Conservation (phyloP, 495 filamentous ascomycete species). For the Penicillium dipodomyicola region DNA sequence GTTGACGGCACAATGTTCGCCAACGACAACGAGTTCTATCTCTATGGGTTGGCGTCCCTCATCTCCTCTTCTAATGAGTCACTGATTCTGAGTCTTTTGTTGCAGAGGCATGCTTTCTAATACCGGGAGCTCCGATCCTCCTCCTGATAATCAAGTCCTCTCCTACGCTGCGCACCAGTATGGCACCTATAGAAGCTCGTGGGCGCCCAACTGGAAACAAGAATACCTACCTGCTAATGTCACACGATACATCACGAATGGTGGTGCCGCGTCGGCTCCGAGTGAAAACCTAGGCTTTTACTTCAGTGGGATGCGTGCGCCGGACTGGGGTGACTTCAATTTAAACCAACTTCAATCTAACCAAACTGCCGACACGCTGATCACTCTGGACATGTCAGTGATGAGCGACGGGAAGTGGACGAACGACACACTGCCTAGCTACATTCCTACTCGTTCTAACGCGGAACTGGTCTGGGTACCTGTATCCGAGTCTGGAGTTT, state of each 20-base stretch:
- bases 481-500: slow-evolving; percentile 57
- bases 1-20: slow-evolving; percentile 63
- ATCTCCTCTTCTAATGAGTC: background rate
- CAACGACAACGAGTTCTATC: slow-evolving; percentile 59
- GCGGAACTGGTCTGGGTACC: slow-evolving; percentile 71
- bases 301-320: slow-evolving; percentile 59
- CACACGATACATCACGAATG: slow-evolving; percentile 63
- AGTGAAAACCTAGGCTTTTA: slow-evolving; percentile 74
- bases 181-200: slow-evolving; percentile 34
- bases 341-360: slow-evolving; percentile 31
- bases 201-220: slow-evolving; percentile 41
- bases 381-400: slow-evolving; percentile 57
- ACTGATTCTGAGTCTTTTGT: background rate
- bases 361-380: slow-evolving; percentile 43
- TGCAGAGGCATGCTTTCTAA: slow-evolving; percentile 12
- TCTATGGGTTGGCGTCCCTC: slow-evolving; percentile 32
- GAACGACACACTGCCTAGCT: slow-evolving; percentile 53
- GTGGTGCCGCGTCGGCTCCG: slow-evolving; percentile 60
- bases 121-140: background rate
- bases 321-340: slow-evolving; percentile 47
- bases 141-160: slow-evolving; percentile 11
- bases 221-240: slow-evolving; percentile 40
- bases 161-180: slow-evolving; percentile 54
- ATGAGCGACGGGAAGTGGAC: slow-evolving; percentile 52
- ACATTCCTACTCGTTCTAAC: slow-evolving; percentile 54